Evolutionary conservation across 2,329 filamentous ascomycete species (phyloP), one percentile per base, ranked within the genome.

Genomic region (Macroventuria anomochaeta): DNA sequence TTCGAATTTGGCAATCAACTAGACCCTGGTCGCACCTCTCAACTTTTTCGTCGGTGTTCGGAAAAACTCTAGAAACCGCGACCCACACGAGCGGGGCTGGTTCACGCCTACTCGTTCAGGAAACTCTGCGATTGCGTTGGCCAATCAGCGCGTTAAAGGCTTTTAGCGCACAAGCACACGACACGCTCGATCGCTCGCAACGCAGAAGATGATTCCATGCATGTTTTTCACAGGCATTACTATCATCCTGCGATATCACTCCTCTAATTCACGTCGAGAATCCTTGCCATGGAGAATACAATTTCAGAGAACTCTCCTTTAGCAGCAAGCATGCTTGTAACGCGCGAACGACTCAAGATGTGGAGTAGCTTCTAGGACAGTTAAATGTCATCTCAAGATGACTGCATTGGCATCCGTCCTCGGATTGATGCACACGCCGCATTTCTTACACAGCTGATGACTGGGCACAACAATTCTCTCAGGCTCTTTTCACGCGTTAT

Each of bases 131-230:
- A 28, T 28, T 23, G 3, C 8, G 34, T 13, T 33, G 44, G 34
- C 67, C 63, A 65, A 72, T 69, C 65, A 70, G 61, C 64, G 57
- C 68, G 69, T 67, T 49, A 34, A 23, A 36, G n/a, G 20, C 10
- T 13, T n/a, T 46, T 38, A 51, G 40, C 55, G 54, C 42, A 28
- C 43, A 57, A 52, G 44, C 61, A 63, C 63, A 65, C 61, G 64
- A 67, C 64, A 61, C 59, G 61, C 49, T 43, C 32, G 34, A 46
- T 36, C 38, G 25, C 43, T 55, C 47, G 34, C 42, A 53, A n/a
- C 59, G 59, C 58, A 60, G 43, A 54, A 50, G 55, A 48, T 63
- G 53, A 56, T 28, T 51, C 44, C 44, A 57, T 41, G 42, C 52
- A 52, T 44, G 20, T 52, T 51, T 20, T 34, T 18, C 11, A 18